Evolutionary conservation across 2,329 filamentous ascomycete species (phyloP), one percentile per base, ranked within the genome.

Genomic region (Aotearoamyces nothofagi): DNA sequence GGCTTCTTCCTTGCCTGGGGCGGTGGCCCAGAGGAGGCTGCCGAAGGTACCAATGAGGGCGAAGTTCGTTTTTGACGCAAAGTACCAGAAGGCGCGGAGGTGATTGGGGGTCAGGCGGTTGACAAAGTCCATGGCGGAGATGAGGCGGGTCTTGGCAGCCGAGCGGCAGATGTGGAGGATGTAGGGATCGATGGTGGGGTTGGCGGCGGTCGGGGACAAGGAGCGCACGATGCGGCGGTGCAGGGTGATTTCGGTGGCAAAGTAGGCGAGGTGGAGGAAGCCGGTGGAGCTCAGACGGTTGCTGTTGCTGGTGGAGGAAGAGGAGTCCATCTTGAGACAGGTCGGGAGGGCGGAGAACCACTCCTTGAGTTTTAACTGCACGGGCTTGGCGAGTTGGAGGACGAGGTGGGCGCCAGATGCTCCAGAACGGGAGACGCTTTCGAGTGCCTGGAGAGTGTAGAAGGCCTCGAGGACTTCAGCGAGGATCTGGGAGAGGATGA

Each of bases 81-180:
- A 87, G 49, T 80, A 86, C 87, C 87, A 96, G 55, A 94, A 94
- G 0, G 82, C 70, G n/a, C 78, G 73, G 16, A 94, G 65, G 44
- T 96, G 86, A 19, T 76, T 71, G 1, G 83, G 82, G 24, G 79
- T 83, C 17, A 96, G 68, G 1, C 87, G 77, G 54, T 94, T 94
- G 43, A 93, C 84, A 53, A 94, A 93, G 51, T 96, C 87, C 80
- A 96, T 92, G 38, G 86, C 84, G 13, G 81, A 92, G 47, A 94
- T 93, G 17, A 96, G 66, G 5, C 87, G 78, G 0, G 87, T 92
- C 52, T 94, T 94, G 30, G 87, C 87, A 4, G 87, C 87, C 33
- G 78, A 86, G 30, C 87, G 83, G 54, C 86, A 93, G 42, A 94
- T 93, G 53, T 92, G 82, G 31, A 84, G 69, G 27, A 92, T 72